phyloP scores from a whole-genome alignment of 2,329 filamentous ascomycete species.

The Penicillium brevicompactum region DNA sequence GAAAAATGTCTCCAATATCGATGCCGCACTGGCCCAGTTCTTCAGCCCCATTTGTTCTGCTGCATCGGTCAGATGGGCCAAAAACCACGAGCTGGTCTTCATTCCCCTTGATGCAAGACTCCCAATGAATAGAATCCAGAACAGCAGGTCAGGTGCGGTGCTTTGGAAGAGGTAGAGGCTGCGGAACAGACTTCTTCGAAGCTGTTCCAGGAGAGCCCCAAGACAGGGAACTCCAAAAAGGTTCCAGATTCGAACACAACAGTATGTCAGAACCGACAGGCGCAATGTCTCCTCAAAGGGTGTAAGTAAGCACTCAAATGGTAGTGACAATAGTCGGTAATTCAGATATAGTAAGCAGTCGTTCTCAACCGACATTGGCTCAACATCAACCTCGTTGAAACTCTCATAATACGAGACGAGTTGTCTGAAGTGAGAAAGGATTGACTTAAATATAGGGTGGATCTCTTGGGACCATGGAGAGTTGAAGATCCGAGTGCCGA shows the following conservation, averaged over 20 bases:
- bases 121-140: slow-evolving; percentile 20
- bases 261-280: slow-evolving; percentile 12
- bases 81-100: slow-evolving; percentile 15
- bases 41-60: slow-evolving; percentile 8
- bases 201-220: slow-evolving; percentile 4
- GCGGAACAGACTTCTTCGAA: slow-evolving; percentile 7
- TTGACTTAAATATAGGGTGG: slow-evolving; percentile 3
- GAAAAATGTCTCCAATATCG: slow-evolving; percentile 14
- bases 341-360: slow-evolving; percentile 16
- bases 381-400: neutral
- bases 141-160: slow-evolving; percentile 11
- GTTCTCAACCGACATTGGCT: slow-evolving; percentile 21
- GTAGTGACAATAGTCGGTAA: slow-evolving; percentile 8
- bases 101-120: slow-evolving; percentile 18
- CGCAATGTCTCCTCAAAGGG: slow-evolving; percentile 18
- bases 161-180: neutral
- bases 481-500: slow-evolving; percentile 12
- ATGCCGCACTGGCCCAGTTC: slow-evolving; percentile 9
- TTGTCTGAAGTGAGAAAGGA: slow-evolving; percentile 8
- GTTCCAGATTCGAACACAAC: slow-evolving; percentile 13
- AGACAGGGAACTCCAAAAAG: slow-evolving; percentile 18
- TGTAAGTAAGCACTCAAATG: neutral
- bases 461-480: slow-evolving; percentile 11
- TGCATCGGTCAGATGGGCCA: slow-evolving; percentile 6
- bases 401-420: slow-evolving; percentile 19